Evolutionary conservation across 805 yeast genomes (phyloP).

Genomic region (Ogataea methylovora): DNA sequence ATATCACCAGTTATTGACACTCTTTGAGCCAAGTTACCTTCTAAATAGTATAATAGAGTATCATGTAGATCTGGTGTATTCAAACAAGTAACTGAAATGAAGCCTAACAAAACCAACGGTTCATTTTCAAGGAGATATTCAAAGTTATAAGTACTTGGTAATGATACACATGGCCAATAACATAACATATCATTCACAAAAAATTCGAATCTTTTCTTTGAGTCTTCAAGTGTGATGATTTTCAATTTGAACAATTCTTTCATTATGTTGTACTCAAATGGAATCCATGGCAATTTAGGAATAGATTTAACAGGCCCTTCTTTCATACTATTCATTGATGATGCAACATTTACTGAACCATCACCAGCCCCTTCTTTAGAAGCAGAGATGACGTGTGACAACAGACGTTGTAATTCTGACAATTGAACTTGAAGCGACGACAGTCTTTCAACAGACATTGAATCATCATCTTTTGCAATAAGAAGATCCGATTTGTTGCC

Average conservation of each 20-base stretch:
- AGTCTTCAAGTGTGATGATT: conserved; percentile 27
- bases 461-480: too few relatives aligned
- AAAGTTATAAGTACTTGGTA: conserved; percentile 30
- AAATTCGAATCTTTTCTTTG: conserved; percentile 24
- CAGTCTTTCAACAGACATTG: conserved; percentile 8
- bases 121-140: conserved; percentile 32
- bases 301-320: conserved; percentile 26
- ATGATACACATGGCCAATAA: conserved; percentile 41
- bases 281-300: conserved; percentile 28
- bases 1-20: conserved; percentile 38
- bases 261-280: conserved; percentile 27
- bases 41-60: conserved; percentile 35
- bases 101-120: conserved; percentile 36
- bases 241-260: conserved; percentile 30
- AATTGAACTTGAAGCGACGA: conserved; percentile 21
- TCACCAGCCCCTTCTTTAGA: background rate
- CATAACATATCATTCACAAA: conserved; percentile 33
- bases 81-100: conserved; percentile 39
- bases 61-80: conserved; percentile 37
- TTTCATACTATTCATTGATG: conserved; percentile 28
- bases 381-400: conserved; percentile 19
- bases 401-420: conserved; percentile 22
- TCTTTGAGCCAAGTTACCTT: conserved; percentile 34
- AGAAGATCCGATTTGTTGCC: background rate
- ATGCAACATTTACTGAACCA: conserved; percentile 13